Conservation (phyloP, 163 green algal species). For the Scenedesmus sp. region DNA sequence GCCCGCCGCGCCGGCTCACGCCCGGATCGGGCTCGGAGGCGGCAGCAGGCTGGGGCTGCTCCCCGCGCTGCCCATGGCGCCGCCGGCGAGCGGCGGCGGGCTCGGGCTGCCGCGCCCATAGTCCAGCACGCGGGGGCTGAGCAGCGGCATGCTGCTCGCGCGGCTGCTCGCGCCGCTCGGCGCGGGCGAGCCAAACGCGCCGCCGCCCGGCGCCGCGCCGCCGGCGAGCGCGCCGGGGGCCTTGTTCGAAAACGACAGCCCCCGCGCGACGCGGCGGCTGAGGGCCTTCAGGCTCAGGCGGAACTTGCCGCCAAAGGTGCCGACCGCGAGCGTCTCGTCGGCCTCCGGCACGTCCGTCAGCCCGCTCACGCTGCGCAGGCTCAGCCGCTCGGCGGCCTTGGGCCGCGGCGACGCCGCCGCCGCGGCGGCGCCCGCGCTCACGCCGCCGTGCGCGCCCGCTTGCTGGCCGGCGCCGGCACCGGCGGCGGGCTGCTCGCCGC, state of each 20-base stretch:
- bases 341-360: constrained; percentile 38
- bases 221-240: not conserved
- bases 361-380: constrained; percentile 25
- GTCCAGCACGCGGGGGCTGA: constrained; percentile 15
- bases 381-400: constrained; percentile 37
- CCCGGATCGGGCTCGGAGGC: too few relatives aligned
- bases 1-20: too few relatives aligned
- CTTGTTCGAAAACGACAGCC: constrained; percentile 43
- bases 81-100: too few relatives aligned
- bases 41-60: too few relatives aligned
- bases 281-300: constrained; percentile 52
- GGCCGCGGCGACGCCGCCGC: not conserved
- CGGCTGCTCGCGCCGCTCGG: not conserved
- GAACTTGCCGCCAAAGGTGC: constrained; percentile 48
- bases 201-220: not conserved
- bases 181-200: constrained; percentile 1
- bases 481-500: not conserved
- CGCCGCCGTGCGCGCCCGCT: not conserved
- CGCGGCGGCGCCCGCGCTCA: not conserved
- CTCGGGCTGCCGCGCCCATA: too few relatives aligned
- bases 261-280: constrained; percentile 52
- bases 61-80: too few relatives aligned
- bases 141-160: not conserved
- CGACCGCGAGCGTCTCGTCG: constrained; percentile 38
- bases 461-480: constrained; percentile 6